These are phyloP conservation scores for Phytophthora colocasiae DNA, from an alignment of 352 stramenopile species.

Conservation along the genomic window DNA sequence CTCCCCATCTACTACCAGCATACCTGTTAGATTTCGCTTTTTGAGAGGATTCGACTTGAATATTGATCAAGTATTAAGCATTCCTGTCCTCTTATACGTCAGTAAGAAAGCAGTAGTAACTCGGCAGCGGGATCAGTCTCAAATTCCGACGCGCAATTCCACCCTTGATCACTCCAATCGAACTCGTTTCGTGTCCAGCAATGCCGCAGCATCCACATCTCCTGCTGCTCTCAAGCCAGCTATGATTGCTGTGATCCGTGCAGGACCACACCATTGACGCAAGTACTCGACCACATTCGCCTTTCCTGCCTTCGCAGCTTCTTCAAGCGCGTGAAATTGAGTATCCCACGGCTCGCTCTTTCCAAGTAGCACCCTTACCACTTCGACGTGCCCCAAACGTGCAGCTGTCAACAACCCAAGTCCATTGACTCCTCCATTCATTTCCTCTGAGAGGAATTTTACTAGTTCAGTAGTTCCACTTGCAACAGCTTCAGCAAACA, in stretches of 20 bases:
- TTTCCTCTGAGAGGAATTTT: not conserved
- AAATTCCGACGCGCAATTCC: too few relatives aligned
- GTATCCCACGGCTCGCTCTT: not conserved
- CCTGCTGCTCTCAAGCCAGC: not conserved
- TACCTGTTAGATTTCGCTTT: too few relatives aligned
- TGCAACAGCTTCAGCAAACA: not conserved
- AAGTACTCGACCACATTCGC: not conserved
- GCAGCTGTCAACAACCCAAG: not conserved
- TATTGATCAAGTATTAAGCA: too few relatives aligned
- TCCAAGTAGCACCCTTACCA: not conserved
- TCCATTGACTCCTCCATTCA: not conserved
- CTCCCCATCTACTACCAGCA: too few relatives aligned
- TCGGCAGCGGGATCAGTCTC: too few relatives aligned
- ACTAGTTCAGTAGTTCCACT: not conserved
- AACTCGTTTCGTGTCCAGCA: not conserved
- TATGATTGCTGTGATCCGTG: not conserved
- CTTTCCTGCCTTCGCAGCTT: not conserved
- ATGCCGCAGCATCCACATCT: not conserved
- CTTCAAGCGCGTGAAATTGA: not conserved
- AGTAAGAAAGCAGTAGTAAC: too few relatives aligned
- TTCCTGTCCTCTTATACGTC: too few relatives aligned
- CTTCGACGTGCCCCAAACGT: not conserved
- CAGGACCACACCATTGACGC: not conserved
- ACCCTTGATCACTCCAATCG: not conserved
- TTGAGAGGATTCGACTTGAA: too few relatives aligned